These are phyloP conservation scores for Orbilia javanica DNA, from an alignment of 2,329 filamentous ascomycete species.

Conservation along the genomic window DNA sequence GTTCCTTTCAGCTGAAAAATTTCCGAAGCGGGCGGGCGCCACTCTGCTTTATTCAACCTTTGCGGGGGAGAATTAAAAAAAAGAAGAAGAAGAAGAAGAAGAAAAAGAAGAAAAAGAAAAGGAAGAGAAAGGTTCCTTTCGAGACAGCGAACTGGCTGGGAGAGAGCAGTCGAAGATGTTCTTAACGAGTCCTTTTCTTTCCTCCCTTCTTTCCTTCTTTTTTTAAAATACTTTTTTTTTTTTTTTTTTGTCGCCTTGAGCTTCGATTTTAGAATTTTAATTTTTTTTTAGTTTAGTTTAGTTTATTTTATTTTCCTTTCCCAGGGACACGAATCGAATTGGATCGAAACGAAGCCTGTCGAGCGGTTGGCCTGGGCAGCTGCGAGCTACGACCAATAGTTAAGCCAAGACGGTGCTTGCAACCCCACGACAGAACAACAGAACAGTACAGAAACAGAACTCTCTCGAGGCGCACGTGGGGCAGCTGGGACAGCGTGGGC, in stretches of 20 bases:
- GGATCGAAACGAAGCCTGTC: conserved; percentile 1
- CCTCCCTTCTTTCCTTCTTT: too few relatives aligned
- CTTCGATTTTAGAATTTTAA: too few relatives aligned
- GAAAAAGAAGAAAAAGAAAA: conserved; percentile 20
- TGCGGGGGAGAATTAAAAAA: conserved; percentile 8
- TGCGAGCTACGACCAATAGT: conserved; percentile 26
- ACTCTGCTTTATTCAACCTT: conserved; percentile 14
- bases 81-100: conserved; percentile 17
- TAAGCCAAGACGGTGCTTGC: conserved; percentile 28
- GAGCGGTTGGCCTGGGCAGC: conserved; percentile 20
- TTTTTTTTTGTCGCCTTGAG: too few relatives aligned
- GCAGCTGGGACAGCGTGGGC: too few relatives aligned
- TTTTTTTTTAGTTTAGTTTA: too few relatives aligned
- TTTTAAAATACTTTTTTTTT: too few relatives aligned
- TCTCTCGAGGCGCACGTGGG: conserved; percentile 49
- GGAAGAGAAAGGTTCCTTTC: conserved; percentile 4
- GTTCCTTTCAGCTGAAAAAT: conserved; percentile 37
- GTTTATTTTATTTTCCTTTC: background rate
- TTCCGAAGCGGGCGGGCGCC: background rate
- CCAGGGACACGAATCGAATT: conserved; percentile 16
- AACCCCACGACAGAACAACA: conserved; percentile 46
- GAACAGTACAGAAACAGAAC: conserved; percentile 14
- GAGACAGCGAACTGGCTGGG: background rate
- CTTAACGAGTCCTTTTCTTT: background rate
- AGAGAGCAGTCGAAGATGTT: conserved; percentile 9